A percentile compares a stretch with the other conserved stretches of the same genome.
Evolutionary conservation across 352 stramenopile genomes (phyloP).

Genomic region (Phytophthora macrochlamydospora): DNA sequence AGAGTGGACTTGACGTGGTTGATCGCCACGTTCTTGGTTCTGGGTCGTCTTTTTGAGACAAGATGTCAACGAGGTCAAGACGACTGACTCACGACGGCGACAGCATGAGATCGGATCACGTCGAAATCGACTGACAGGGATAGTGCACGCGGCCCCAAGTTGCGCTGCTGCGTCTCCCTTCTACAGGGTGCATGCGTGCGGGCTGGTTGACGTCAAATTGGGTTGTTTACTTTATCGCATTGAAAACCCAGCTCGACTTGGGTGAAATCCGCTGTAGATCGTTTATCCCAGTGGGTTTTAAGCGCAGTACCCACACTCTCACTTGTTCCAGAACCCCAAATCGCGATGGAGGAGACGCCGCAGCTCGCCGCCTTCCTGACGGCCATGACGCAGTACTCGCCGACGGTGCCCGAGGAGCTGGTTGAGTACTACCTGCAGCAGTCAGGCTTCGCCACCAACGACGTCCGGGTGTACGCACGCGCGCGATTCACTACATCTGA

Average conservation of each 20-base stretch:
- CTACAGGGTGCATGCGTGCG: too few relatives aligned
- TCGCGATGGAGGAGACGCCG: conserved; percentile 45
- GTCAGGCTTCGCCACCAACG: conserved; percentile 64
- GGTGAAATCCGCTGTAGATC: neutral
- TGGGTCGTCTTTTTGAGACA: neutral
- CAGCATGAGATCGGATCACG: neutral
- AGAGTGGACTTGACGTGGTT: neutral
- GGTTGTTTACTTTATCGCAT: too few relatives aligned
- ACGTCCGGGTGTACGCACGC: conserved; percentile 65
- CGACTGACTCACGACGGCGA: neutral
- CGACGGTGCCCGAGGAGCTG: conserved; percentile 75
- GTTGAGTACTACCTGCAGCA: conserved; percentile 82
- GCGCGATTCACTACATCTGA: neutral
- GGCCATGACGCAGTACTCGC: conserved; percentile 62
- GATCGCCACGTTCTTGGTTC: conserved; percentile 4
- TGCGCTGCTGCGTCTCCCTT: neutral
- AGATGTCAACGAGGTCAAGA: neutral
- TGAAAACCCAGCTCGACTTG: neutral
- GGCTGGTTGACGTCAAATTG: too few relatives aligned
- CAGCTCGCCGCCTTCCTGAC: conserved; percentile 75
- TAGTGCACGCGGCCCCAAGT: neutral
- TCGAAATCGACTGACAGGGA: neutral
- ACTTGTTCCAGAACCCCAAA: too few relatives aligned
- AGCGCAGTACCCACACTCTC: too few relatives aligned
- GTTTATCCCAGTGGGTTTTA: too few relatives aligned